Conservation (phyloP, 2,329 filamentous ascomycete species). For the Cladosporium sp. region DNA sequence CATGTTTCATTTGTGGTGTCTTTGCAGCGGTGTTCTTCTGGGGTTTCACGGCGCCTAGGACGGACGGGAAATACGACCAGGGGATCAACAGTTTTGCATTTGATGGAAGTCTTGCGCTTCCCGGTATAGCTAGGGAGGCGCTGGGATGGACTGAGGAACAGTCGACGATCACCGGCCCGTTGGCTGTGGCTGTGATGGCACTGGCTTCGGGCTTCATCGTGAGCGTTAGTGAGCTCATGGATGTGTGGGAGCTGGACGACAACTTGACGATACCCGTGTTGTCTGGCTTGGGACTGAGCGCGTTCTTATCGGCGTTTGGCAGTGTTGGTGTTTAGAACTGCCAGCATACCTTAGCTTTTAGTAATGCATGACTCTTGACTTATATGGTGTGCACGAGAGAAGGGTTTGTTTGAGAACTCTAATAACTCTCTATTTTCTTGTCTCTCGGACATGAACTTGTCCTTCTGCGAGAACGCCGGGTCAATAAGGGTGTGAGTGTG, state of each 20-base stretch:
- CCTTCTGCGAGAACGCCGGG: no score
- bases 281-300: slow-evolving; percentile 82
- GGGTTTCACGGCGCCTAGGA: slow-evolving; percentile 68
- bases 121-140: slow-evolving; percentile 49
- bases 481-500: no score
- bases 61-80: slow-evolving; percentile 28
- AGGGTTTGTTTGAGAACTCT: no score
- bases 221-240: slow-evolving; percentile 80
- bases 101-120: slow-evolving; percentile 67
- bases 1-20: slow-evolving; percentile 78
- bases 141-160: slow-evolving; percentile 56
- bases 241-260: slow-evolving; percentile 92
- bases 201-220: slow-evolving; percentile 84
- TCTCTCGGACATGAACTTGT: no score
- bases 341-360: no score
- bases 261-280: slow-evolving; percentile 94
- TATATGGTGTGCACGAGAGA: no score
- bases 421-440: no score
- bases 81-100: slow-evolving; percentile 68
- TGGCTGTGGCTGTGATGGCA: slow-evolving; percentile 75
- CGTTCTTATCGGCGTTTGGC: slow-evolving; percentile 82
- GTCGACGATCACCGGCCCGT: slow-evolving; percentile 59
- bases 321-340: not conserved
- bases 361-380: no score
- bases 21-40: slow-evolving; percentile 79